Base-by-base conservation (phyloP, 1,284 basidiomycete genomes). In the Kwoniella shivajii region DNA sequence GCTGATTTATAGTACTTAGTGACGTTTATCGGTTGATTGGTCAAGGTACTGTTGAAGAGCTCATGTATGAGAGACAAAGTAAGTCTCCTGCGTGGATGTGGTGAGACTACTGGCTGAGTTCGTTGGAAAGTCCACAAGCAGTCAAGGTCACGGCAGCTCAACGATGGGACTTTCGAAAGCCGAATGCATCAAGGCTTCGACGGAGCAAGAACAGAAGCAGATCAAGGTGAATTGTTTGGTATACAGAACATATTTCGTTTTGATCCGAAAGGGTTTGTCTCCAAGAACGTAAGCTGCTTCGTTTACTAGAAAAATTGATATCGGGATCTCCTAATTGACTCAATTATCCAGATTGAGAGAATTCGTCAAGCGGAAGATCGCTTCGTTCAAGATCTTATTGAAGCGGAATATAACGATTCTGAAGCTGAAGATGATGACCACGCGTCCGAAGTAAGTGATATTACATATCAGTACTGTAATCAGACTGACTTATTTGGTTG, bases 1-100 rank as follows among this genome's bases (percentile, higher is more conserved):
- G 26, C 27, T 27, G 47, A 26, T 27, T 34, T 22, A 14, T 50
- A 10, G 4, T 26, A 1, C 10, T 3, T 51, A 75, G 75, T 4
- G 73, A 79, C 20, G 82, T 83, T 0, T 80, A 81, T 58, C 80
- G 81, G 14, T 68, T 84, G 42, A 77, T 83, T n/a, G 80, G 78
- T 7, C 75, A 77, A 16, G 81, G 80, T 2, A 82, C 82, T 0
- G 71, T 82, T 22, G 81, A 82, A 55, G 78, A 80, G 65, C 60
- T 76, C 14, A 76, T 72, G 54, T 80, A 80, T 39, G 75, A 78
- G 43, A 66, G 80, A 0, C 80, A 81, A 56, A 72, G 76, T 76
- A 39, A 47, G 73, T 63, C 1, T 11, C 16, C n/a, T 9, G 11
- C 34, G 20, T 27, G 4, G 31, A 27, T 20, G 6, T 7, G 1